These are phyloP conservation scores for Naganishia vishniacii DNA, from an alignment of 768 basidiomycete genomes.

Conservation along the genomic window DNA sequence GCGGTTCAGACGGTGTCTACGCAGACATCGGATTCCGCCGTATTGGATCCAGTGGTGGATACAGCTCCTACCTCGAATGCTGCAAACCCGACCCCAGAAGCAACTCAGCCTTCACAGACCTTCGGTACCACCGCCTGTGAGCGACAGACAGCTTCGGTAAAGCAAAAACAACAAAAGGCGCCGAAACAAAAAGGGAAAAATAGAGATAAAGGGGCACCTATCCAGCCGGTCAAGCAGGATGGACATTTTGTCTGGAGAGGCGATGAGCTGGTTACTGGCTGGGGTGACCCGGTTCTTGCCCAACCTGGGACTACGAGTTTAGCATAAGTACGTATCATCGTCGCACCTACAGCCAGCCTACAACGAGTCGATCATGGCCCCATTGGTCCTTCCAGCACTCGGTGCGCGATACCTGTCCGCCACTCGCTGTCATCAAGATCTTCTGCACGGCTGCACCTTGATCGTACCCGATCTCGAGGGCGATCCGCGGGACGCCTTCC, in stretches of 20 bases:
- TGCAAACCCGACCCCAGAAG: no score
- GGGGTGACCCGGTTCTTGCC: neutral
- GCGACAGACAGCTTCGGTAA: neutral
- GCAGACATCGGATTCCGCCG: no score
- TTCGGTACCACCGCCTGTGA: neutral
- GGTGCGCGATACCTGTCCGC: constrained; percentile 52
- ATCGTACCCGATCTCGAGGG: constrained; percentile 70
- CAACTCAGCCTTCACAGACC: no score
- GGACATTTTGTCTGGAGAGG: constrained; percentile 3
- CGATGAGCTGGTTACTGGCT: constrained; percentile 2
- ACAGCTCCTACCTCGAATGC: no score
- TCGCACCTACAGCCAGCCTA: constrained; percentile 11
- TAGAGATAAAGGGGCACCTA: neutral
- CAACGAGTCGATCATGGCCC: constrained; percentile 66
- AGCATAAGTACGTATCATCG: neutral
- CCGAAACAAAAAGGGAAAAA: constrained; percentile 13
- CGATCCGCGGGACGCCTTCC: constrained; percentile 51
- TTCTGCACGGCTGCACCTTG: constrained; percentile 63
- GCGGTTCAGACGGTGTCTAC: neutral
- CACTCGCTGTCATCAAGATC: constrained; percentile 53
- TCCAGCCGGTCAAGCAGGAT: neutral
- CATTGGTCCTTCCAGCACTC: constrained; percentile 78
- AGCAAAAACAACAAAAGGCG: constrained; percentile 5
- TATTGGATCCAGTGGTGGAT: no score
- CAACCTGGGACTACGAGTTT: neutral